Percentiles rank a stretch among this genome's conserved stretches.
phyloP scores from a whole-genome alignment of 257 asterid genomes.

The Dorcoceras hygrometricum region DNA sequence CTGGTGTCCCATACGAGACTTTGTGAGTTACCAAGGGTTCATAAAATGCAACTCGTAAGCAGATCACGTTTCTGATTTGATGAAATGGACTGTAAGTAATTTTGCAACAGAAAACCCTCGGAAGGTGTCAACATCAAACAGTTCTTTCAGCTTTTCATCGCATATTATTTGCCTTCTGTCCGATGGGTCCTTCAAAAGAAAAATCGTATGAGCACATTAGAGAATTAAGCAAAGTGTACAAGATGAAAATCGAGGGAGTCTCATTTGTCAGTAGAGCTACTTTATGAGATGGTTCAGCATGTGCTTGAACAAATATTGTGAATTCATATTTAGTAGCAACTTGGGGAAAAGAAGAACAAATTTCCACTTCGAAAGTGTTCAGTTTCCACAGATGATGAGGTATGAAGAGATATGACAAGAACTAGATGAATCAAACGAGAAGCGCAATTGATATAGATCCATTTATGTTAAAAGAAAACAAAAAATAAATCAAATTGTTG shows the following conservation, averaged over 20 bases:
- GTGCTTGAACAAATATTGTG: neutral
- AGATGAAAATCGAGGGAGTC: neutral
- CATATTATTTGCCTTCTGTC: slow-evolving; percentile 79
- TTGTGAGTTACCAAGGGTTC: slow-evolving; percentile 27
- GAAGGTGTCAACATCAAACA: slow-evolving; percentile 68
- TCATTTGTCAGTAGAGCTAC: neutral
- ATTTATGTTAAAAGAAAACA: neutral
- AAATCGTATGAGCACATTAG: slow-evolving; percentile 18
- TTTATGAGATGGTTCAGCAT: neutral
- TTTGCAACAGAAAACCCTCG: slow-evolving; percentile 64
- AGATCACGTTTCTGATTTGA: slow-evolving; percentile 59
- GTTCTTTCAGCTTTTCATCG: slow-evolving; percentile 93
- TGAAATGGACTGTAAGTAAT: slow-evolving; percentile 55
- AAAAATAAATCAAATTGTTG: neutral
- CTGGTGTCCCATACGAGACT: slow-evolving; percentile 31
- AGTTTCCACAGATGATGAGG: neutral
- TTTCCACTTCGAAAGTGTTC: neutral
- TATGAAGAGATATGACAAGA: neutral
- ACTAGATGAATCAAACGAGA: neutral
- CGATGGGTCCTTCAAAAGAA: slow-evolving; percentile 76
- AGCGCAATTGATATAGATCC: neutral
- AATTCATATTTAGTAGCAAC: neutral
- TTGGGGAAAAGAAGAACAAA: neutral
- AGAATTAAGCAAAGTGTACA: slow-evolving; percentile 2
- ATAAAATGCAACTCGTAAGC: slow-evolving; percentile 24